phyloP scores from a whole-genome alignment of 2,329 filamentous ascomycete genomes.

The Immersiporthe knoxdaviesiana region DNA sequence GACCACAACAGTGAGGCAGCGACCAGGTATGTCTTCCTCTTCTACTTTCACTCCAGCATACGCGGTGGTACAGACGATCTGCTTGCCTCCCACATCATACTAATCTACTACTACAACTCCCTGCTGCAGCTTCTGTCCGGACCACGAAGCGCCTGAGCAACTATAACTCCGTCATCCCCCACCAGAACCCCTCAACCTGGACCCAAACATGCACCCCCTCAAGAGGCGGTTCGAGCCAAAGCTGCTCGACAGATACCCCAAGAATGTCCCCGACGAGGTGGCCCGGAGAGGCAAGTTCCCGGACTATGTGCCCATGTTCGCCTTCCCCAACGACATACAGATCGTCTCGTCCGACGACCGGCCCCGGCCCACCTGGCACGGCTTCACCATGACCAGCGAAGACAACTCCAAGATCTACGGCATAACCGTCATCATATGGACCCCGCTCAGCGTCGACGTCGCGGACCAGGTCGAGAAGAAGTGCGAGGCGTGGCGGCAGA shows the following conservation, averaged over 20 bases:
- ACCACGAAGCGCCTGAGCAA: conserved; percentile 90
- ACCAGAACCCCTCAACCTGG: conserved; percentile 85
- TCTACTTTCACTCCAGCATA: background rate
- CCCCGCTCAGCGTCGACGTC: conserved; percentile 77
- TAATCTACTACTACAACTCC: too few relatives aligned
- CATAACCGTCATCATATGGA: conserved; percentile 91
- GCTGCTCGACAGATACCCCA: conserved; percentile 92
- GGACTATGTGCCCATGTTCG: conserved; percentile 99
- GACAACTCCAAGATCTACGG: conserved; percentile 92
- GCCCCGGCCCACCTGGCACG: conserved; percentile 96
- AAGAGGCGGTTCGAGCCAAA: conserved; percentile 94
- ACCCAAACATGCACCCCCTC: conserved; percentile 93
- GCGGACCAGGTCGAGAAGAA: conserved; percentile 82
- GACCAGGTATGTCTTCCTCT: conserved; percentile 65
- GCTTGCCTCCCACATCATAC: conserved; percentile 38
- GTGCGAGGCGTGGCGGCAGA: conserved; percentile 83
- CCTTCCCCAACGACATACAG: conserved; percentile 96
- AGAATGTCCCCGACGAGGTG: conserved; percentile 77
- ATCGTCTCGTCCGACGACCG: conserved; percentile 94
- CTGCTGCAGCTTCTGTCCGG: conserved; percentile 60
- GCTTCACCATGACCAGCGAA: conserved; percentile 95
- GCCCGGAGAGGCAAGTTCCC: conserved; percentile 84
- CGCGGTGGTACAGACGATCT: conserved; percentile 30
- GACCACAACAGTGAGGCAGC: conserved; percentile 73
- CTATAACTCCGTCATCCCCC: conserved; percentile 98